A percentile compares a stretch with the other conserved stretches of the same genome.
Evolutionary conservation across 108 stramenopile genomes (phyloP).

Genomic region (Stephanodiscus minutulus): DNA sequence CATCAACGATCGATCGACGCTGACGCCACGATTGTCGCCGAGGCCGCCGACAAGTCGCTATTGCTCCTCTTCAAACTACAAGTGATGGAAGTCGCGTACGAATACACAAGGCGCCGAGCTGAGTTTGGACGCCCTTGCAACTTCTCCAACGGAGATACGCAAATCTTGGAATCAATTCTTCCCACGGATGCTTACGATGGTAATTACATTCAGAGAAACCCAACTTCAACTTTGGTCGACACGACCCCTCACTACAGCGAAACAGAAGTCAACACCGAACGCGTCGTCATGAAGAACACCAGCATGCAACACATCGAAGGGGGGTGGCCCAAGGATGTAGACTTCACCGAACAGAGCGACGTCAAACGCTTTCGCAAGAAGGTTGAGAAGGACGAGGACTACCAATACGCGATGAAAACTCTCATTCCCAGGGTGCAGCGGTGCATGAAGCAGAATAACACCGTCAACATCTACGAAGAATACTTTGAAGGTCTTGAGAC

Average conservation of each 20-base stretch:
- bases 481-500: conserved; percentile 61
- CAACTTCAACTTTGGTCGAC: conserved; percentile 24
- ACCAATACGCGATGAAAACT: conserved; percentile 69
- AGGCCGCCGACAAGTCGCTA: too few relatives aligned
- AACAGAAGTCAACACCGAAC: conserved; percentile 81
- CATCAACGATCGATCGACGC: too few relatives aligned
- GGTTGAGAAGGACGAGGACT: conserved; percentile 88
- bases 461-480: conserved; percentile 88
- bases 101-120: conserved; percentile 51
- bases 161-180: conserved; percentile 51
- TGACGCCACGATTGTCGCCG: too few relatives aligned
- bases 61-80: too few relatives aligned
- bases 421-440: conserved; percentile 76
- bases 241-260: conserved; percentile 55
- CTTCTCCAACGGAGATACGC: conserved; percentile 61
- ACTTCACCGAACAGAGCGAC: conserved; percentile 81
- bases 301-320: conserved; percentile 85
- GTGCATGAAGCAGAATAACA: conserved; percentile 90
- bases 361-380: conserved; percentile 80
- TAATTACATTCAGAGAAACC: conserved; percentile 41
- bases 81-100: conserved; percentile 9
- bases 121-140: conserved; percentile 66
- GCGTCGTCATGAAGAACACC: conserved; percentile 67
- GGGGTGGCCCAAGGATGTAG: conserved; percentile 93
- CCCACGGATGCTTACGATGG: conserved; percentile 53